Evolutionary conservation across 805 yeast genomes (phyloP).

Genomic region (Jamesozyma jinghongensis): DNA sequence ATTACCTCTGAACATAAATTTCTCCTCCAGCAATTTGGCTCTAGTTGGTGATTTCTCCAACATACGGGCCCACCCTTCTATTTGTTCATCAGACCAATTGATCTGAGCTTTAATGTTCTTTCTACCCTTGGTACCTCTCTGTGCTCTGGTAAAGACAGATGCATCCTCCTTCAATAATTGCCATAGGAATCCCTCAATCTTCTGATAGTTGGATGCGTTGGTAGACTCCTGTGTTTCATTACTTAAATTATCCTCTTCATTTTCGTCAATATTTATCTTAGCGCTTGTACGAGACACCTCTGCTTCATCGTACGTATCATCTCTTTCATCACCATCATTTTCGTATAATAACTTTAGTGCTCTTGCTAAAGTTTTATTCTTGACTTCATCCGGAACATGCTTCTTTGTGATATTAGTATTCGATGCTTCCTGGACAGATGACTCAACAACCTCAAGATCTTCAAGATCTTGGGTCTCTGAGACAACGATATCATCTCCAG

Average conservation of each 20-base stretch:
- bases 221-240: slow-evolving; percentile 2
- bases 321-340: slow-evolving; percentile 78
- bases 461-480: slow-evolving; percentile 3
- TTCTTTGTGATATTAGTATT: slow-evolving; percentile 10
- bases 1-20: slow-evolving; percentile 42
- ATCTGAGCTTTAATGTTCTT: slow-evolving; percentile 42
- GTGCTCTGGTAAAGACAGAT: slow-evolving; percentile 37
- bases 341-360: slow-evolving; percentile 60
- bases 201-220: slow-evolving; percentile 30
- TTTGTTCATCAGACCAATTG: slow-evolving; percentile 79
- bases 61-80: slow-evolving; percentile 90
- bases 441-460: not conserved
- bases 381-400: slow-evolving; percentile 39
- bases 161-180: slow-evolving; percentile 44
- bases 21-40: slow-evolving; percentile 53
- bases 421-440: slow-evolving; percentile 1
- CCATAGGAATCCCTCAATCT: slow-evolving; percentile 49
- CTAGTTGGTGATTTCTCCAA: slow-evolving; percentile 55
- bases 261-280: slow-evolving; percentile 3
- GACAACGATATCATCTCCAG: slow-evolving; percentile 2
- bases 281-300: slow-evolving; percentile 20
- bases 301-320: slow-evolving; percentile 61
- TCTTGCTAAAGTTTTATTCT: slow-evolving; percentile 46
- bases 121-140: slow-evolving; percentile 46
- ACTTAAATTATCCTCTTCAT: slow-evolving; percentile 7